Evolutionary conservation across 202 grass and related monocot genomes (phyloP).

Genomic region (Schoenoplectus triqueter): DNA sequence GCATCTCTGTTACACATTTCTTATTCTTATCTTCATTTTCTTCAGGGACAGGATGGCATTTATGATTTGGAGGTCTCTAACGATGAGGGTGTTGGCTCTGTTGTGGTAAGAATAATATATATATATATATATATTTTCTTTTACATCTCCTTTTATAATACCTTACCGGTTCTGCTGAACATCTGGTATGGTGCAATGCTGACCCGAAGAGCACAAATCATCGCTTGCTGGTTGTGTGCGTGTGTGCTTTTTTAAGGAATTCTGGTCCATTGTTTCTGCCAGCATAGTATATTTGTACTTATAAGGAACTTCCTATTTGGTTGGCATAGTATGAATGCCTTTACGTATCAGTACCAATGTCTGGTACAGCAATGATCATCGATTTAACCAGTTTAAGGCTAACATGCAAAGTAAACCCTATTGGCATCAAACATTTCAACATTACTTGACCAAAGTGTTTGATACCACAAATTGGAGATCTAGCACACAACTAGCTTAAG

Average conservation of each 20-base stretch:
- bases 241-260: background rate
- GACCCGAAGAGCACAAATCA: background rate
- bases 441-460: slow-evolving; percentile 12
- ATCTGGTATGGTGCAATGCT: background rate
- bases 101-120: slow-evolving; percentile 33
- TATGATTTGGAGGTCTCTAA: slow-evolving; percentile 23
- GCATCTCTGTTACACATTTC: background rate
- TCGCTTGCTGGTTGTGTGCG: background rate
- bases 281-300: background rate
- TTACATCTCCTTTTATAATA: background rate
- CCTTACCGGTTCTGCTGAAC: background rate
- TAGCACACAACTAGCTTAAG: background rate
- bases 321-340: too few species aligned
- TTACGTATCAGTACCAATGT: too few species aligned
- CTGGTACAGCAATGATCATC: background rate
- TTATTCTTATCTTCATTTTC: background rate
- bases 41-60: slow-evolving; percentile 12
- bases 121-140: background rate
- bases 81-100: background rate
- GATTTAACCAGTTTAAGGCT: background rate
- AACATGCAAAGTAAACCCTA: background rate
- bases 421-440: background rate
- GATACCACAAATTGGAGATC: background rate
- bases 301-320: too few species aligned
- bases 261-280: background rate